Evolutionary conservation across 1,284 basidiomycete genomes (phyloP).

Genomic region (Flammula alnicola): DNA sequence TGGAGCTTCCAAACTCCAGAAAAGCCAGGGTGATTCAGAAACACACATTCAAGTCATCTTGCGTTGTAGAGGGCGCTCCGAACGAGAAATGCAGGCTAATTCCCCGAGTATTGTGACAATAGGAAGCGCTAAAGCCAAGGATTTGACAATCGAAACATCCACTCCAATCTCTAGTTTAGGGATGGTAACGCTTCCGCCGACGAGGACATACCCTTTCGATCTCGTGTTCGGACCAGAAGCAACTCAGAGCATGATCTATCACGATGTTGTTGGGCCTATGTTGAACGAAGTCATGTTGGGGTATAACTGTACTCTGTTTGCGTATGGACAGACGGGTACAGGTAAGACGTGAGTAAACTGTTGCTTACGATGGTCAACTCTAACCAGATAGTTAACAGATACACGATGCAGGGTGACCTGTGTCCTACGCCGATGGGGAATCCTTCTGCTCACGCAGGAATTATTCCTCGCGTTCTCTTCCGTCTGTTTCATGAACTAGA

Average conservation of each 20-base stretch:
- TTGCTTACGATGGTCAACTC: constrained; percentile 3
- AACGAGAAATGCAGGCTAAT: constrained; percentile 80
- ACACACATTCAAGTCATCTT: constrained; percentile 92
- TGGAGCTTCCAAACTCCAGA: constrained; percentile 21
- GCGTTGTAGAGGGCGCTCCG: constrained; percentile 81
- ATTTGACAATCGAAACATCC: constrained; percentile 81
- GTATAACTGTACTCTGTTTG: constrained; percentile 98
- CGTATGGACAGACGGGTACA: constrained; percentile 98
- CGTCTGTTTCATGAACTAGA: constrained; percentile 92
- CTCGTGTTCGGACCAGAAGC: constrained; percentile 96
- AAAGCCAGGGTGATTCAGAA: constrained; percentile 51
- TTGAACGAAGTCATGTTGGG: constrained; percentile 92
- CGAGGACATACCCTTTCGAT: constrained; percentile 90
- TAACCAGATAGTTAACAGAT: constrained; percentile 49
- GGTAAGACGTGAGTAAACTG: constrained; percentile 90
- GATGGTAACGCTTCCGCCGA: constrained; percentile 67
- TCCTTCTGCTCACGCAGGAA: constrained; percentile 89
- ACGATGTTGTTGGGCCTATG: constrained; percentile 92
- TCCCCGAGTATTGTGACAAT: constrained; percentile 85
- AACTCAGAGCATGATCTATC: constrained; percentile 93
- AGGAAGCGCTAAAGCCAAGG: constrained; percentile 70
- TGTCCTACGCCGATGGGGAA: constrained; percentile 83
- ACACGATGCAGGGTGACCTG: constrained; percentile 95
- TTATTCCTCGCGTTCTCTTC: constrained; percentile 97
- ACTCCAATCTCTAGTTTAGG: constrained; percentile 67